Base-by-base conservation (phyloP, 257 asterid species). In the Solanum neorickii region DNA sequence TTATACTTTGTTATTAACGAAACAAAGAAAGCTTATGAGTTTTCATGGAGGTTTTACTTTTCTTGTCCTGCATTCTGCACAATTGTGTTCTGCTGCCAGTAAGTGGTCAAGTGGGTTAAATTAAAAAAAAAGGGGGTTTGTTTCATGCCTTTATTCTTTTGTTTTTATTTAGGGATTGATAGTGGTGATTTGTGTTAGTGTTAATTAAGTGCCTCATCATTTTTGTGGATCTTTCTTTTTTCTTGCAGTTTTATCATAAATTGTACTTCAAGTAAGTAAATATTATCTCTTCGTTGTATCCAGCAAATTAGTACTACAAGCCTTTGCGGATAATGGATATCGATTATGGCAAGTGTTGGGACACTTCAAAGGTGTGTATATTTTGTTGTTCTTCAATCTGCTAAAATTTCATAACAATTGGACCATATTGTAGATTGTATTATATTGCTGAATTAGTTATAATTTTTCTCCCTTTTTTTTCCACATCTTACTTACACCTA, bases 281-380 rank as follows among this genome's bases (percentile, higher is more conserved):
- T 52, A 69, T n/a, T 90, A 86, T 88, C 46, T 72, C 82, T 76
- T 85, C 18, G 29, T 46, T 84, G 52, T 47, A 86, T 87, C 56
- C 89, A 80, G 89, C 88, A 76, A 65, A 83, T 87, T 76, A 41
- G 73, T 69, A 35, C 74, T 68, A 49, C 85, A 82, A 20, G 29
- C 77, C 33, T 89, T 86, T 86, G 41, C 41, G 37, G 76, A 49
- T 86, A n/a, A 94, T 95, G 99, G 98, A 93, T 93, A 92, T 91
- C 80, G 92, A 91, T 84, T 80, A 88, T 60, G 98, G 96, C 33
- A 93, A 91, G 88, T 94, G 96, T 86, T 92, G 99, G 95, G 87
- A 91, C 70, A 84, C 86, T 88, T 87, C 92, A 31, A 93, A 94
- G 98, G 99, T 96, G 87, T 31, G 92, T 88, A 72, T 46, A 46